Conservation (phyloP, 2,329 filamentous ascomycete species). For the Alternaria longipes region DNA sequence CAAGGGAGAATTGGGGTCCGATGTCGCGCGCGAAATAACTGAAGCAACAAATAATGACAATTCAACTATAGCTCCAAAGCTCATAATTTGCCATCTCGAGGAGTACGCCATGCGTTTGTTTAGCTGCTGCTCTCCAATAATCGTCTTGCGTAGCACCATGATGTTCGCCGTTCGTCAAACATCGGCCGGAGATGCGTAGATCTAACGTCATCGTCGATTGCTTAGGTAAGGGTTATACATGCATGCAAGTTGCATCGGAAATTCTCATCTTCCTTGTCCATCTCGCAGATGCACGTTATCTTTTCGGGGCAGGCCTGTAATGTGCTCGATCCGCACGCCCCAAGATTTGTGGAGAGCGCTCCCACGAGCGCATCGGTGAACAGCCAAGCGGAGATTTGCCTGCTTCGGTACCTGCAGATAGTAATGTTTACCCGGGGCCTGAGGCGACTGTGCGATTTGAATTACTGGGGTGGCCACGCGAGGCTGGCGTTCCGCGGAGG, state of each 20-base stretch:
- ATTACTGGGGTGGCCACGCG: conserved; percentile 6
- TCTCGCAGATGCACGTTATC: conserved; percentile 2
- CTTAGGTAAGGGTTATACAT: conserved; percentile 3
- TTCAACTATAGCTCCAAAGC: neutral
- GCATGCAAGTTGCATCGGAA: conserved; percentile 4
- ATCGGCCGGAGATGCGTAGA: conserved; percentile 9
- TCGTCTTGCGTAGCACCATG: conserved; percentile 6
- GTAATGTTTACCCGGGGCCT: neutral
- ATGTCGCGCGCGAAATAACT: conserved; percentile 64
- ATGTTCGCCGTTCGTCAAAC: conserved; percentile 5
- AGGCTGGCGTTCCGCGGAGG: conserved; percentile 20
- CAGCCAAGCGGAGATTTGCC: conserved; percentile 15
- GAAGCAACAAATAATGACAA: conserved; percentile 2
- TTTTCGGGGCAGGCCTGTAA: neutral
- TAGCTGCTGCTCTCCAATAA: conserved; percentile 2
- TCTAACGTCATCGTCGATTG: conserved; percentile 13
- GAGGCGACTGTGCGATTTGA: conserved; percentile 1
- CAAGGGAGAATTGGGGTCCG: conserved; percentile 92
- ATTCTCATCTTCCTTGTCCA: neutral
- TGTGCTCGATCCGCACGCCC: neutral
- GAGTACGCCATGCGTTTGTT: neutral
- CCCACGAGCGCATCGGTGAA: neutral
- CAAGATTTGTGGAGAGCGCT: neutral
- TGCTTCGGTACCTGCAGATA: conserved; percentile 19
- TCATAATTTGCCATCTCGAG: neutral